These are phyloP conservation scores for Marvania coccoides DNA, from an alignment of 139 green algal species.

Conservation along the genomic window DNA sequence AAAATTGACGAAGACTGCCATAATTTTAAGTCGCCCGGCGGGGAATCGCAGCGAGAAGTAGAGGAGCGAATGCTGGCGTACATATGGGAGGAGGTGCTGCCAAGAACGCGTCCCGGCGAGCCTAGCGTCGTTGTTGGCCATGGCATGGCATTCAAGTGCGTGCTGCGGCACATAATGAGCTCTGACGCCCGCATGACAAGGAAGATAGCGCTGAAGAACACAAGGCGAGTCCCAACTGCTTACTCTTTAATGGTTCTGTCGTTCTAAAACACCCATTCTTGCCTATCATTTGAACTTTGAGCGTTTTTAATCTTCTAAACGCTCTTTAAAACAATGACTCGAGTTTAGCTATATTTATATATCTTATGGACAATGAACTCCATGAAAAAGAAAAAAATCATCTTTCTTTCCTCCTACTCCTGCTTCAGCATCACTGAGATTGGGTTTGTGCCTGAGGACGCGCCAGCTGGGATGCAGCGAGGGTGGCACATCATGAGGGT, in stretches of 20 bases:
- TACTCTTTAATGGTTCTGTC: no score
- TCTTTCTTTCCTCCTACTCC: no score
- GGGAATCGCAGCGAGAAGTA: constrained; percentile 26
- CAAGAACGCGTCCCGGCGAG: background rate
- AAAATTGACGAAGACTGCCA: background rate
- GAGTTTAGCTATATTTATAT: no score
- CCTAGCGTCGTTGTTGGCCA: constrained; percentile 13
- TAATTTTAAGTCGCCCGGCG: constrained; percentile 15
- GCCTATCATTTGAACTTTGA: no score
- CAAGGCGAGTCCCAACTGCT: no score
- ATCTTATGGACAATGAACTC: no score
- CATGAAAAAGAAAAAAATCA: no score
- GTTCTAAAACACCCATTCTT: no score
- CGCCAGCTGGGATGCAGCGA: background rate
- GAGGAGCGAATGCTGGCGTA: constrained; percentile 25
- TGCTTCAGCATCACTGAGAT: constrained; percentile 16
- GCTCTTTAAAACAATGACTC: no score
- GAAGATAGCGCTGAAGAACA: constrained; percentile 22
- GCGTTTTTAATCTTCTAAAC: no score
- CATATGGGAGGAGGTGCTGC: constrained; percentile 9
- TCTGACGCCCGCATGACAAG: constrained; percentile 12
- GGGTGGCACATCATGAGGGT: constrained; percentile 28
- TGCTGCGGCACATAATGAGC: constrained; percentile 11
- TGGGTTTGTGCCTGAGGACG: background rate
- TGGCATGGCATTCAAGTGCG: constrained; percentile 26